Percentiles rank a stretch among this genome's conserved stretches.
Conservation (phyloP, 1,139 yeast genomes). For the Yamadazyma epiphylla region DNA sequence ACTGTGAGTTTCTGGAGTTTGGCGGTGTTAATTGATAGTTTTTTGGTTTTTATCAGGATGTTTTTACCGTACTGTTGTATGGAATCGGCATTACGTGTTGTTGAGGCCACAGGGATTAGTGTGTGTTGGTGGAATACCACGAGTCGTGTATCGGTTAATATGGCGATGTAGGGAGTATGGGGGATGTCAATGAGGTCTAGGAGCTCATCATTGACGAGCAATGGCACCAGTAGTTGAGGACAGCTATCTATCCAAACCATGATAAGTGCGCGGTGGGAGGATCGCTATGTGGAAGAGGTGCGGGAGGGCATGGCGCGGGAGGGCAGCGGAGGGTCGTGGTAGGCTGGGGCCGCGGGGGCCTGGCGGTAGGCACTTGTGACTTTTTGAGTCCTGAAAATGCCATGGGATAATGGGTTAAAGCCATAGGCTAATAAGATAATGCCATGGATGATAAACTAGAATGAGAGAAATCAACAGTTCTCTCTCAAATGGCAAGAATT, state of each 20-base stretch:
- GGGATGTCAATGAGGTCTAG: slow-evolving; percentile 25
- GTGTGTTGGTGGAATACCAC: slow-evolving; percentile 27
- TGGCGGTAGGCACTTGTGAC: no score
- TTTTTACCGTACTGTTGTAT: slow-evolving; percentile 32
- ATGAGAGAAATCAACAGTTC: no score
- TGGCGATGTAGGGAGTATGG: slow-evolving; percentile 32
- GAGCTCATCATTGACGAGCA: slow-evolving; percentile 18
- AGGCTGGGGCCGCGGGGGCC: no score
- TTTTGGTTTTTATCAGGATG: slow-evolving; percentile 22
- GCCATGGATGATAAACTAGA: no score
- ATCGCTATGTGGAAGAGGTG: no score
- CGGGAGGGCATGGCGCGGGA: no score
- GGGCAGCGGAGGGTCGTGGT: no score
- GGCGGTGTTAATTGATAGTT: slow-evolving; percentile 23
- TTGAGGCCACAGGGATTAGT: slow-evolving; percentile 32
- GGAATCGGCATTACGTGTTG: slow-evolving; percentile 27
- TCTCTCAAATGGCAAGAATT: no score
- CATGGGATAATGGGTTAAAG: no score
- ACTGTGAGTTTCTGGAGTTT: slow-evolving; percentile 23
- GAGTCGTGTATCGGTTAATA: slow-evolving; percentile 26
- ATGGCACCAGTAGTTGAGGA: slow-evolving; percentile 30
- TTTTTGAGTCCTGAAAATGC: no score
- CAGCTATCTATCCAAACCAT: slow-evolving; percentile 40
- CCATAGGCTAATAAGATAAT: no score
- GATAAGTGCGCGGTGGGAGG: no score